Base-by-base conservation (phyloP, 768 basidiomycete species). In the Naganishia kalamii region DNA sequence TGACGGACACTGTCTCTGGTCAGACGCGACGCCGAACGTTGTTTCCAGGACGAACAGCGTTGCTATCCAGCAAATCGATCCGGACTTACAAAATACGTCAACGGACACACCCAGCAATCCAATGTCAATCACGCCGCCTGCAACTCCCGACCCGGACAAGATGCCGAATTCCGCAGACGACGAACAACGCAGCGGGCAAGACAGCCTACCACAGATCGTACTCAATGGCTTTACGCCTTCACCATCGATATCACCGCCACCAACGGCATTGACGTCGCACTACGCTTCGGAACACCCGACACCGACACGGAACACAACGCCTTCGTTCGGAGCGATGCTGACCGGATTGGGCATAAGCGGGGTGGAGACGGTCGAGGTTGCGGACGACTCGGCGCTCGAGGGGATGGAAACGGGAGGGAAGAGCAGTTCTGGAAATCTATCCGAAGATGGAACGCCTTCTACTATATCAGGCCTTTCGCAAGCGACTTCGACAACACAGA, bases 71-170 rank as follows among this genome's bases (percentile, higher is more conserved):
- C n/a, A n/a, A n/a, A n/a, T n/a, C n/a, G n/a, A n/a, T n/a, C n/a
- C n/a, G n/a, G n/a, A n/a, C n/a, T n/a, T n/a, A n/a, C n/a, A n/a
- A n/a, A n/a, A n/a, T n/a, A n/a, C n/a, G n/a, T n/a, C n/a, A n/a
- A n/a, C n/a, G n/a, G n/a, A n/a, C n/a, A n/a, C n/a, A n/a, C n/a
- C n/a, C n/a, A n/a, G n/a, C n/a, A n/a, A n/a, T n/a, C 51, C 32
- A 4, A 57, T 57, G 54, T 57, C 54, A 35, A 57, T 57, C 30
- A 57, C 54, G 37, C 54, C 54, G 37, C 54, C 54, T 15, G 54
- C 54, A 7, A 57, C 54, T 25, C 54, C 54, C 35, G 54, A 57
- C 40, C 35, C 54, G 35, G 37, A 40, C 23, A 57, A 57, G 23
- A 57, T 57, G 54, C 35, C 19, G 10, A 23, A 19, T 7, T n/a